Evolutionary conservation across 1,139 yeast genomes (phyloP).

Genomic region (Hemisphaericaspora xylanilytica): DNA sequence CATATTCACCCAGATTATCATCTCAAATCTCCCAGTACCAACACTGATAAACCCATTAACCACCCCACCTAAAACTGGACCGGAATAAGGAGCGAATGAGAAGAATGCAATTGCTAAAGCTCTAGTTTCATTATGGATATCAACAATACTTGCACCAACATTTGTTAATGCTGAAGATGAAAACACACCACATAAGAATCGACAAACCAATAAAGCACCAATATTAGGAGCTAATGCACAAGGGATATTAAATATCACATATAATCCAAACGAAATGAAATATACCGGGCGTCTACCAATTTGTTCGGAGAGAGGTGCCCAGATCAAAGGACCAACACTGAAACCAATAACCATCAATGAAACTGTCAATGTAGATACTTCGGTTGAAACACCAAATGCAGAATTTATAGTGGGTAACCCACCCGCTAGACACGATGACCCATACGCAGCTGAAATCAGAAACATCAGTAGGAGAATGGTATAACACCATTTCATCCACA

Average conservation of each 20-base stretch:
- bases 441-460: constrained; percentile 86
- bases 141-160: constrained; percentile 90
- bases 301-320: constrained; percentile 89
- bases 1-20: constrained; percentile 87
- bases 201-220: constrained; percentile 73
- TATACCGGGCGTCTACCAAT: constrained; percentile 87
- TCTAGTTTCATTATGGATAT: constrained; percentile 74
- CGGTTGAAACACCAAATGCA: constrained; percentile 64
- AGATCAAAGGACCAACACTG: constrained; percentile 79
- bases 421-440: constrained; percentile 88
- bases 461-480: constrained; percentile 64
- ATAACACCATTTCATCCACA: constrained; percentile 57
- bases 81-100: constrained; percentile 90
- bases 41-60: constrained; percentile 83
- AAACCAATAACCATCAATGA: constrained; percentile 90
- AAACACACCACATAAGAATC: constrained; percentile 86
- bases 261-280: constrained; percentile 68
- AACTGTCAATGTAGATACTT: constrained; percentile 75
- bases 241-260: constrained; percentile 80
- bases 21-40: constrained; percentile 61
- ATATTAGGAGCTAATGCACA: constrained; percentile 85
- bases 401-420: constrained; percentile 65
- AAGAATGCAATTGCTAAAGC: constrained; percentile 89
- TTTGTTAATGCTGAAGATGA: constrained; percentile 80
- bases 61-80: constrained; percentile 89